Conservation (phyloP, 169 alveolate species). For the Neospora caninum region DNA sequence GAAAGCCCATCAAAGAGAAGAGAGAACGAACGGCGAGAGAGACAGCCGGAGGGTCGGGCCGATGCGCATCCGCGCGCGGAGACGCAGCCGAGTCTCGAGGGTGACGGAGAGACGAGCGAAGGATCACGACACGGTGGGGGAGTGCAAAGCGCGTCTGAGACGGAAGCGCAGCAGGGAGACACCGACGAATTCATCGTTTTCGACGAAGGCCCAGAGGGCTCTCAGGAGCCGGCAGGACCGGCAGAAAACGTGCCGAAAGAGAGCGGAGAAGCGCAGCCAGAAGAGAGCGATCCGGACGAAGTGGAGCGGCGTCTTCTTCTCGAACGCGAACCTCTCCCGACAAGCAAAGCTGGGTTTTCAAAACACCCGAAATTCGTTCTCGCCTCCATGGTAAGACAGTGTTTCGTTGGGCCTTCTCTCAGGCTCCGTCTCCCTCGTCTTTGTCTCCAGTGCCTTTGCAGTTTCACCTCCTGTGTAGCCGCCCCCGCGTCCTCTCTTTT, state of each 20-base stretch:
- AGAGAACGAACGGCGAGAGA: neutral
- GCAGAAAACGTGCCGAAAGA: neutral
- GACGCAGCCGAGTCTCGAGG: neutral
- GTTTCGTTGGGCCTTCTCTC: neutral
- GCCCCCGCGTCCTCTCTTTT: no score
- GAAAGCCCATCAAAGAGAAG: neutral
- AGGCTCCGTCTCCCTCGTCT: no score
- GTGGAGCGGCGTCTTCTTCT: slow-evolving; percentile 13
- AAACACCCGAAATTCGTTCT: slow-evolving; percentile 43
- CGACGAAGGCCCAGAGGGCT: neutral
- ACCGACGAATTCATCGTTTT: neutral
- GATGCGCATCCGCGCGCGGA: no score
- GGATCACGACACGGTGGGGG: neutral
- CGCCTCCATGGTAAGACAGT: neutral
- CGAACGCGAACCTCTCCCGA: slow-evolving; percentile 50
- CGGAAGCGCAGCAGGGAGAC: neutral
- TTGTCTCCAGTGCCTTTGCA: no score
- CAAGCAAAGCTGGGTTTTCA: slow-evolving; percentile 21
- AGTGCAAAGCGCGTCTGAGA: neutral
- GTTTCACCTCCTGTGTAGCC: no score
- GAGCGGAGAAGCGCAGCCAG: neutral
- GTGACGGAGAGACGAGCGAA: no score
- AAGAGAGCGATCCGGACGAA: slow-evolving; percentile 23
- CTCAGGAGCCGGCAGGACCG: neutral
- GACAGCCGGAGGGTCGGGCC: neutral